Base-by-base conservation (phyloP, 148 eudicot genomes). In the Dianthus caryophyllus region DNA sequence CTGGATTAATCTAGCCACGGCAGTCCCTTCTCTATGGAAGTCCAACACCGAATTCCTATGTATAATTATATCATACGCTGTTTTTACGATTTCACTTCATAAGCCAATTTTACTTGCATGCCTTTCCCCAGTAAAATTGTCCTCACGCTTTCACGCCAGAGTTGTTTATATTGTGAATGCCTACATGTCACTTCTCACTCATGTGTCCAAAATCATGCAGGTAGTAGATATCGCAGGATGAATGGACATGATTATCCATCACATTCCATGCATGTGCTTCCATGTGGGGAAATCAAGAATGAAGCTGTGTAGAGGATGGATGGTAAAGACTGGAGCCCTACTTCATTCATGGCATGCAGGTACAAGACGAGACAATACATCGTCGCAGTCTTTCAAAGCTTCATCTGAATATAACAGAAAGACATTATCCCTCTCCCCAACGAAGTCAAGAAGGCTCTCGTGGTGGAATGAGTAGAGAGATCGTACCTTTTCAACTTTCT, bases 261-360 rank as follows among this genome's bases (percentile, higher is more conserved):
- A n/a, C 85, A 71, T 53, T 90, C 98, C 0, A 70, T 73, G 22
- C 98, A 93, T 70, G 66, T 85, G 52, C 81, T 93, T 67, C n/a
- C 88, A 87, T 44, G 84, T 93, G n/a, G 96, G 98, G 61, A 93
- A 84, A 79, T 73, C 80, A 59, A 93, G 87, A 70, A 79, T 93
- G 73, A 93, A 89, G 76, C 95, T 93, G 10, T 77, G 87, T 67
- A 78, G 85, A 80, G 98, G 98, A 73, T 93, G 98, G 98, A 89
- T 93, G 76, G 85, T 89, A 15, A 93, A 87, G 79, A 88, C 91
- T 39, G 57, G 98, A 93, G 30, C 80, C 95, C 11, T 93, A 89
- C 76, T 84, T 91, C n/a, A n/a, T 39, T 48, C 83, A 27, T 74
- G n/a, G 96, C 24, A 93, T 93, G 96, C 96, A 89, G 98, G 98